A percentile compares a stretch with the other conserved stretches of the same genome.
phyloP scores from a whole-genome alignment of 768 basidiomycete genomes.

The Leccinellum luteum region DNA sequence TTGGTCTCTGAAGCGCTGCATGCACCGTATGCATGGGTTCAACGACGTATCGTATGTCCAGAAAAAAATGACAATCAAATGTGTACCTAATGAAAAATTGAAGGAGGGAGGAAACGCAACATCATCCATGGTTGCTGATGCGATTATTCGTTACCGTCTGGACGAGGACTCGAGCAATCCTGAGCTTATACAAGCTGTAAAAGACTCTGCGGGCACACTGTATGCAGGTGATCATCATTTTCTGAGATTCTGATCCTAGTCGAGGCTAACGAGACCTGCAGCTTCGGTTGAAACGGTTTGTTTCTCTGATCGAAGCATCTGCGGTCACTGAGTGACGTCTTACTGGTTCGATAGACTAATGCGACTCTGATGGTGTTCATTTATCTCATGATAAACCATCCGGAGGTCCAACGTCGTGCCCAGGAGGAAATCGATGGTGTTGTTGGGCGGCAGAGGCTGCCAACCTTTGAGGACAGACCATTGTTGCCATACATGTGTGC shows the following conservation, averaged over 20 bases:
- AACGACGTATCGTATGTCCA: not conserved
- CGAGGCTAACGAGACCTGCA: not conserved
- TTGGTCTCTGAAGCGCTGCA: not conserved
- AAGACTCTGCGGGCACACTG: not conserved
- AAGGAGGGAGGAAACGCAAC: not conserved
- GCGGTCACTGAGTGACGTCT: not conserved
- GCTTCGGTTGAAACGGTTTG: not conserved
- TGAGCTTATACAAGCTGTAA: not conserved
- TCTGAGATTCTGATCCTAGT: not conserved
- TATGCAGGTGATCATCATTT: not conserved
- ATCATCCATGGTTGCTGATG: not conserved
- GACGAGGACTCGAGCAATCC: not conserved
- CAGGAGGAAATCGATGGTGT: not conserved
- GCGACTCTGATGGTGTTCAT: not conserved
- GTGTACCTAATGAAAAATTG: not conserved
- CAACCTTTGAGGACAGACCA: not conserved
- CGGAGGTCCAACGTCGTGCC: not conserved
- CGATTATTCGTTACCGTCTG: not conserved
- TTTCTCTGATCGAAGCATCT: not conserved
- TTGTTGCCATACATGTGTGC: not conserved
- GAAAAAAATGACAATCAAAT: not conserved
- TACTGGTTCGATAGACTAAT: not conserved
- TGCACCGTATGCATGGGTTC: not conserved
- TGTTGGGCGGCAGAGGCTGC: not conserved
- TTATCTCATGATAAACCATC: not conserved